phyloP scores from a whole-genome alignment of 345 rosid species.

The Lepidium aucheri region DNA sequence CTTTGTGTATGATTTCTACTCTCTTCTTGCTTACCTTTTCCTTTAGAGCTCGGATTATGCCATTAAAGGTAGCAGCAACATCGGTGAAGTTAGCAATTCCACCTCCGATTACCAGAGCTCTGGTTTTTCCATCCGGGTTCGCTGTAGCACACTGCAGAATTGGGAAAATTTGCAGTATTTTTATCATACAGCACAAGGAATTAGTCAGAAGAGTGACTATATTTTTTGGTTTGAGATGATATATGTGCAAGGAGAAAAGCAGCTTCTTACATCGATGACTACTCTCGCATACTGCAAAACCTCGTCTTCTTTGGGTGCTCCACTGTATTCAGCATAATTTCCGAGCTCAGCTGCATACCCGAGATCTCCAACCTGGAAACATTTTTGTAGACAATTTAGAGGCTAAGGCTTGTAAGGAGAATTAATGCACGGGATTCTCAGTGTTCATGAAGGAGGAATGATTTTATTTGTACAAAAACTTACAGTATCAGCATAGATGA shows the following conservation, averaged over 20 bases:
- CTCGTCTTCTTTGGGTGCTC: constrained; percentile 97
- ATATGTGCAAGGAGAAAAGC: not conserved
- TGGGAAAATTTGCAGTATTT: not conserved
- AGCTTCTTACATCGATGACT: constrained; percentile 64
- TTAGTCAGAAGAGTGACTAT: not conserved
- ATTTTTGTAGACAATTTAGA: not conserved
- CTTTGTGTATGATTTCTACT: constrained; percentile 56
- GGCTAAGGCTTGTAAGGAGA: not conserved
- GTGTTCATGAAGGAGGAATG: not conserved
- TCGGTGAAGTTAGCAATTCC: constrained; percentile 97
- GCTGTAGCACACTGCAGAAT: constrained; percentile 76
- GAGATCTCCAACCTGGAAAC: constrained; percentile 87
- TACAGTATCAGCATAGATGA: constrained; percentile 92
- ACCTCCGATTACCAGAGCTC: constrained; percentile 94
- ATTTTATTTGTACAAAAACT: constrained; percentile 16
- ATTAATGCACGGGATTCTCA: not conserved
- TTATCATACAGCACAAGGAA: not conserved
- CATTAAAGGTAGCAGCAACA: constrained; percentile 89
- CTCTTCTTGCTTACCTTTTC: constrained; percentile 75
- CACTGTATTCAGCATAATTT: constrained; percentile 93
- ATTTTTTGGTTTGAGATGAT: not conserved
- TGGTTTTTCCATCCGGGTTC: constrained; percentile 73
- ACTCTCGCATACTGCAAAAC: constrained; percentile 99
- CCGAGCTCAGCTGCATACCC: constrained; percentile 89
- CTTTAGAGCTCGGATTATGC: constrained; percentile 80